These are phyloP conservation scores for Wickerhamiella pararugosa DNA, from an alignment of 1,139 yeast genomes.

Conservation along the genomic window DNA sequence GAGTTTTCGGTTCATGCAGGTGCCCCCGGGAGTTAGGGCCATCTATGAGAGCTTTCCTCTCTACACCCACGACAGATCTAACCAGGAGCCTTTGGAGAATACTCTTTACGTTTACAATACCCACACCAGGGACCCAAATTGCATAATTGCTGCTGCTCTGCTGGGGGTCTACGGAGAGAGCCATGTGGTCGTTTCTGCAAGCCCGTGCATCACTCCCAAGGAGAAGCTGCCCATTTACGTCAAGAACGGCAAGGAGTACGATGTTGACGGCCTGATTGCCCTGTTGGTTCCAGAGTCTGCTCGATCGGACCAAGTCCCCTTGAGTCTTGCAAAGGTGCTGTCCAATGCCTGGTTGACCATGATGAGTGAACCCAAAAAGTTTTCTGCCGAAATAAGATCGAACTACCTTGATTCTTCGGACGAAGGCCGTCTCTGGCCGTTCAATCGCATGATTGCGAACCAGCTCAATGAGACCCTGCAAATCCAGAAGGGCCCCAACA, in stretches of 20 bases:
- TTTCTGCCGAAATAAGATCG: neutral
- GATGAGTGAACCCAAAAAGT: constrained; percentile 10
- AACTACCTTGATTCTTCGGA: constrained; percentile 13
- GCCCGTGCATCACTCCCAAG: constrained; percentile 14
- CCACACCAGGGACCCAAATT: constrained; percentile 21
- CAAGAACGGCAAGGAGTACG: constrained; percentile 4
- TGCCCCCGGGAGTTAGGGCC: constrained; percentile 32
- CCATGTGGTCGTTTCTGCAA: constrained; percentile 8
- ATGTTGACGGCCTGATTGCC: constrained; percentile 6
- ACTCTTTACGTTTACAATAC: constrained; percentile 4
- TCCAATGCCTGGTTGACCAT: constrained; percentile 23
- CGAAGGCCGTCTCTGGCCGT: constrained; percentile 12
- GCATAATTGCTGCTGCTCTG: constrained; percentile 18
- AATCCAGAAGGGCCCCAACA: constrained; percentile 11
- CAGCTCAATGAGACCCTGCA: constrained; percentile 12
- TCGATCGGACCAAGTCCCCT: constrained; percentile 10
- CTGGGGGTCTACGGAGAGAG: constrained; percentile 10
- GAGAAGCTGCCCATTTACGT: constrained; percentile 16
- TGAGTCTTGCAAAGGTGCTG: constrained; percentile 18
- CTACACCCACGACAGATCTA: constrained; percentile 24
- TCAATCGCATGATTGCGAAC: constrained; percentile 9
- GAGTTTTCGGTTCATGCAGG: constrained; percentile 15
- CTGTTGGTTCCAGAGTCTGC: constrained; percentile 6
- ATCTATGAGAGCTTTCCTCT: constrained; percentile 40
- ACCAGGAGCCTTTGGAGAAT: constrained; percentile 4